Percentiles rank a stretch among this genome's conserved stretches.
These are phyloP conservation scores for Wickerhamomyces queroliae DNA, from an alignment of 805 yeast species.

Conservation along the genomic window DNA sequence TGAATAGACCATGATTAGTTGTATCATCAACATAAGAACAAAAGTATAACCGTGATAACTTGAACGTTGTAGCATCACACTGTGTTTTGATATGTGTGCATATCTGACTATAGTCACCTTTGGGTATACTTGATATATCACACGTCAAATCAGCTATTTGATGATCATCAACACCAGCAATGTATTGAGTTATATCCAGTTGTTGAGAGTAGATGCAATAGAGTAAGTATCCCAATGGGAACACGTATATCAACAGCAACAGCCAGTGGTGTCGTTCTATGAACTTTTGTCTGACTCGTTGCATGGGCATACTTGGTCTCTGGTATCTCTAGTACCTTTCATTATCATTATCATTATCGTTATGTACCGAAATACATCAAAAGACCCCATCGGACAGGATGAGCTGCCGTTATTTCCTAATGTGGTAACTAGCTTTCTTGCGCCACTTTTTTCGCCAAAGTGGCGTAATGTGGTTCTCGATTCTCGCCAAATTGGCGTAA, in stretches of 20 bases:
- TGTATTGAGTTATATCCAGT: not conserved
- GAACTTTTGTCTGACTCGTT: not conserved
- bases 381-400: too few relatives aligned
- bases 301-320: not conserved
- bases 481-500: not conserved
- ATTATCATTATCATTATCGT: not conserved
- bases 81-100: constrained; percentile 3
- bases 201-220: not conserved
- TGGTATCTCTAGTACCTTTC: not conserved
- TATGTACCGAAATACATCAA: too few relatives aligned
- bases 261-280: not conserved
- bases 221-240: not conserved
- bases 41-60: constrained; percentile 3
- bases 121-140: not conserved
- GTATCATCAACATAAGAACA: constrained; percentile 1
- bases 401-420: not conserved
- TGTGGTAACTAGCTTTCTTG: not conserved
- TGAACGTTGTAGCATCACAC: constrained; percentile 4
- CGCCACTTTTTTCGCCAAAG: too few relatives aligned
- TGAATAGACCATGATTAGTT: too few relatives aligned
- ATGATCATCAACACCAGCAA: not conserved
- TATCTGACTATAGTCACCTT: not conserved
- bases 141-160: not conserved
- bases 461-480: too few relatives aligned
- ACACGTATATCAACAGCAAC: not conserved